phyloP scores from a whole-genome alignment of 805 yeast genomes.

The Lipomyces lipofer region DNA sequence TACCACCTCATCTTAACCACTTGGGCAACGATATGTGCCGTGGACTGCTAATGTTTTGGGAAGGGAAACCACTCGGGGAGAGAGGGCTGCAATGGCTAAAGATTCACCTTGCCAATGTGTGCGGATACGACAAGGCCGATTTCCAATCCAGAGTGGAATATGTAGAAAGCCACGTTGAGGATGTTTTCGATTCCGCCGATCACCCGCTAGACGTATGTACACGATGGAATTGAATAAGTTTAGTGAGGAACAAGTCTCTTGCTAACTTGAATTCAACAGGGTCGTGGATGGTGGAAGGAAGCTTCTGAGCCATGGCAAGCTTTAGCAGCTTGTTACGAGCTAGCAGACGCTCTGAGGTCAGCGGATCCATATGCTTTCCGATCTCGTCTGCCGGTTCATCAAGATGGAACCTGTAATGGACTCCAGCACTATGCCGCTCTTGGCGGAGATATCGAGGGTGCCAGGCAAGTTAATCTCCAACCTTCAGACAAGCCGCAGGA shows the following conservation, averaged over 20 bases:
- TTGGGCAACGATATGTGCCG: slow-evolving; percentile 63
- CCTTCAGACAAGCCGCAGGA: slow-evolving; percentile 62
- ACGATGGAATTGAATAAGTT: neutral
- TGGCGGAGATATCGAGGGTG: slow-evolving; percentile 70
- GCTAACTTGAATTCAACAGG: slow-evolving; percentile 17
- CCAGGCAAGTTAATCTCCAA: slow-evolving; percentile 57
- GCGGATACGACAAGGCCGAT: slow-evolving; percentile 57
- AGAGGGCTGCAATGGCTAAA: slow-evolving; percentile 60
- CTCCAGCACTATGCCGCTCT: slow-evolving; percentile 69
- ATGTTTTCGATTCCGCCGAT: slow-evolving; percentile 48
- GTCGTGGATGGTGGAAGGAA: slow-evolving; percentile 56
- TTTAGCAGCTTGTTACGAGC: slow-evolving; percentile 56
- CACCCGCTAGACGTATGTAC: slow-evolving; percentile 45
- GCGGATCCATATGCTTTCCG: slow-evolving; percentile 52
- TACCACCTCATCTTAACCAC: slow-evolving; percentile 64
- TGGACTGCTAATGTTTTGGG: slow-evolving; percentile 60
- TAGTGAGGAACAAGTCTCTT: too few relatives aligned
- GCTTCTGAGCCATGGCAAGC: slow-evolving; percentile 68
- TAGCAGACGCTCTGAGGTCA: slow-evolving; percentile 50
- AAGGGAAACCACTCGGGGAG: slow-evolving; percentile 55
- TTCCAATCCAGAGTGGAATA: slow-evolving; percentile 53
- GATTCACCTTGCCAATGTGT: slow-evolving; percentile 61
- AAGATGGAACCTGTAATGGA: slow-evolving; percentile 70
- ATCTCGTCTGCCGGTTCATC: slow-evolving; percentile 60
- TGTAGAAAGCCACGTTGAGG: slow-evolving; percentile 49